These are phyloP conservation scores for Syzygium malaccense DNA, from an alignment of 441 rosid species.

Conservation along the genomic window DNA sequence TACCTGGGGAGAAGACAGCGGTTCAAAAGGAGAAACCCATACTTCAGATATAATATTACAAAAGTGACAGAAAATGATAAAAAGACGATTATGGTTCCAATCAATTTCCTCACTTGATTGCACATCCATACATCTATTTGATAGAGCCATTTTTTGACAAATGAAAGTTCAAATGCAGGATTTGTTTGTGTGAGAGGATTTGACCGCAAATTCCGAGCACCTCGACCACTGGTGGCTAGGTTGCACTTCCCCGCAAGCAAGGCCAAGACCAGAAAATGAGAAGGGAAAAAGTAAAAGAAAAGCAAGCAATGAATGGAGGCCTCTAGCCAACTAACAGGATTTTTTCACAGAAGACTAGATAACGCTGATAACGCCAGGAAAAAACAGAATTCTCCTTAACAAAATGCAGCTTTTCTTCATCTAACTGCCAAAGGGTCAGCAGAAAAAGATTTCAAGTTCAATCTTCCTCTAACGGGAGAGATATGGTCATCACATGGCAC, in stretches of 20 bases:
- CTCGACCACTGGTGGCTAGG: slow-evolving; percentile 75
- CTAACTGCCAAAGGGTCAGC: background rate
- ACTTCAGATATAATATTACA: background rate
- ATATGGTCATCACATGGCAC: slow-evolving; percentile 16
- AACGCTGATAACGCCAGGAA: slow-evolving; percentile 17
- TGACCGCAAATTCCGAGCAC: slow-evolving; percentile 65
- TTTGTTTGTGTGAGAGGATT: slow-evolving; percentile 96
- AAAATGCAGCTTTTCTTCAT: slow-evolving; percentile 20
- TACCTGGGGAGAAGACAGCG: background rate
- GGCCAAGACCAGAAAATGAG: slow-evolving; percentile 20
- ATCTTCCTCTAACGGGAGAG: slow-evolving; percentile 25
- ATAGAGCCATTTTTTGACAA: background rate
- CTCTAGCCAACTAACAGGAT: slow-evolving; percentile 18
- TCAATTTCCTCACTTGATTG: background rate
- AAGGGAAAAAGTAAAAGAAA: slow-evolving; percentile 18
- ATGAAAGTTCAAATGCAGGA: slow-evolving; percentile 39
- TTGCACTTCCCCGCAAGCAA: slow-evolving; percentile 77
- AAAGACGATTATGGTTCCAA: background rate
- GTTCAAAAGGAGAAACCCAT: background rate
- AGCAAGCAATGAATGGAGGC: slow-evolving; percentile 10
- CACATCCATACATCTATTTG: background rate
- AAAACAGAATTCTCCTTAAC: slow-evolving; percentile 26
- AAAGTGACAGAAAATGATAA: background rate
- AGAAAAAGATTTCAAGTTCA: slow-evolving; percentile 23
- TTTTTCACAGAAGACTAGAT: slow-evolving; percentile 4